Evolutionary conservation across 2,329 filamentous ascomycete species (phyloP), one percentile per base, ranked within the genome.

Genomic region (Macroventuria anomochaeta): DNA sequence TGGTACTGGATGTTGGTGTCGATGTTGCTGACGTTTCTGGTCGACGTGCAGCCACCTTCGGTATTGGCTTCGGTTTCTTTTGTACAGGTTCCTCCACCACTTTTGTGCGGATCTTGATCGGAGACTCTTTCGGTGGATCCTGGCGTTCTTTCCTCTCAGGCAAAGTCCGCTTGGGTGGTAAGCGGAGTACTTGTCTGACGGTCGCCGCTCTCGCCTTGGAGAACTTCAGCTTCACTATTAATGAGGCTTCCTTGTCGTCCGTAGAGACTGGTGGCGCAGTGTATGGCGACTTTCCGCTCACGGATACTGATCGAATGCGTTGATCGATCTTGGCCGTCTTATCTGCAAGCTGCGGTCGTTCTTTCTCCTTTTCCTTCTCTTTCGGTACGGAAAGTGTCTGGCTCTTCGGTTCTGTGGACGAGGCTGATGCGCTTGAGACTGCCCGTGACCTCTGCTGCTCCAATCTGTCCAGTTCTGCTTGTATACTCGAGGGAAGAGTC

Each of bases 401-500:
- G 28, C 57, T 65, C 46, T 68, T 72, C 31, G 54, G 59, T 44
- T 72, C 69, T 11, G 71, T 69, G 0, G 72, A 74, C 12, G 69
- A 71, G 2, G 58, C 65, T 7, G 74, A 76, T 15, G 68, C 65
- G 44, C 70, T 69, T 1, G 73, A 75, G 15, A 69, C 67, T 20
- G 70, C 66, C 29, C 72, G 68, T 47, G 64, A 68, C n/a, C 68
- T 64, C 17, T 73, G 68, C 28, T 70, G 71, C 33, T 76, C 75
- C 23, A 76, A 63, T 29, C 78, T 73, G 52, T 77, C 76, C 21
- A 86, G 68, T 49, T 83, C 80, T 51, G 78, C 80, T 60, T 83
- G 80, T 37, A 86, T 78, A 46, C 80, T 80, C 2, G 80, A 76
- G 6, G 83, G 83, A 3, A 86, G 74, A 12, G 81, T 84, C 3